Conservation (phyloP, 192 early-diverging fungal species). For the Coemansia sp. region DNA sequence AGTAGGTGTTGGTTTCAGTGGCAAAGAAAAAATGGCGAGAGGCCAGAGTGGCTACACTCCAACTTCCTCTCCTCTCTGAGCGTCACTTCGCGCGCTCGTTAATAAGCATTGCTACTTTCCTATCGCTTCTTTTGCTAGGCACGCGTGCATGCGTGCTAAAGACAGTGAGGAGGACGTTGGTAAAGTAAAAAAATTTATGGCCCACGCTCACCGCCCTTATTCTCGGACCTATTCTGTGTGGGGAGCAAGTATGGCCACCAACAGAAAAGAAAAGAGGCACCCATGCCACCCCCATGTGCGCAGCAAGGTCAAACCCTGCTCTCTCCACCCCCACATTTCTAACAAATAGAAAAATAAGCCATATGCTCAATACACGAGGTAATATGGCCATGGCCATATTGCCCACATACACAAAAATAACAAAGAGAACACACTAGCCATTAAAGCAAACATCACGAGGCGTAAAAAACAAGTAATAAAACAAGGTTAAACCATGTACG, state of each 20-base stretch:
- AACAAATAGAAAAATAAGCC: not conserved
- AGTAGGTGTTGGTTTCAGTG: not conserved
- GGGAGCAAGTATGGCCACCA: not conserved
- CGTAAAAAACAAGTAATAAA: conserved; percentile 1
- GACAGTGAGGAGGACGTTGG: conserved; percentile 27
- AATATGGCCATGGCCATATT: not conserved
- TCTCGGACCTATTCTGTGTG: not conserved
- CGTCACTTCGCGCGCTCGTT: not conserved
- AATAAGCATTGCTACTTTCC: conserved; percentile 6
- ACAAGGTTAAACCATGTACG: conserved; percentile 23
- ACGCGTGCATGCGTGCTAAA: conserved; percentile 13
- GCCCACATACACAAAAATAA: not conserved
- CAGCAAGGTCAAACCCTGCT: not conserved
- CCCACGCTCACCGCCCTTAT: not conserved
- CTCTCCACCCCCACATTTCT: not conserved
- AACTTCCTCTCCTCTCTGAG: not conserved
- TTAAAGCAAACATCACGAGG: not conserved
- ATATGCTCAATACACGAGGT: not conserved
- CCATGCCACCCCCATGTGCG: not conserved
- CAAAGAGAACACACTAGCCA: not conserved
- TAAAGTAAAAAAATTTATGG: not conserved
- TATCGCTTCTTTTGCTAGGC: conserved; percentile 4
- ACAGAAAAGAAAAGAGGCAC: not conserved
- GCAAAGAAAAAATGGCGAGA: not conserved
- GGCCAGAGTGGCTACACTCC: not conserved